Conservation (phyloP, 2,329 filamentous ascomycete genomes). For the Escovopsis sp. region DNA sequence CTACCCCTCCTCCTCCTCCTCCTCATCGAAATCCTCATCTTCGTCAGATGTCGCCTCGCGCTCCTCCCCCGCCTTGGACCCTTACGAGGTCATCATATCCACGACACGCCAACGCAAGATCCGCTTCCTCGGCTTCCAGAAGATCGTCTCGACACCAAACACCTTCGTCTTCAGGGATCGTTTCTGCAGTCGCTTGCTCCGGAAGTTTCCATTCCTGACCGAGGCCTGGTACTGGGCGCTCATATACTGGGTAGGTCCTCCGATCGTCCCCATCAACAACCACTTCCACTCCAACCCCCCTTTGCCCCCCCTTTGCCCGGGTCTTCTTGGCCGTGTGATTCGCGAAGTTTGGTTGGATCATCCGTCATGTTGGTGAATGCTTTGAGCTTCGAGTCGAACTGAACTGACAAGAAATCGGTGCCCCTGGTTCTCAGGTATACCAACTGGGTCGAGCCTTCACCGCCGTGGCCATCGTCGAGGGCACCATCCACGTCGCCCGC, state of each 20-base stretch:
- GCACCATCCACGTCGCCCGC: constrained; percentile 52
- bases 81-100: constrained; percentile 9
- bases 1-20: constrained; percentile 2
- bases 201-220: constrained; percentile 54
- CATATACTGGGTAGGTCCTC: constrained; percentile 57
- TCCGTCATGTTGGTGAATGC: neutral
- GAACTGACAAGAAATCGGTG: neutral
- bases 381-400: neutral
- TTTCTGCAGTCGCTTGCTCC: constrained; percentile 34
- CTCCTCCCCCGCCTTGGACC: constrained; percentile 13
- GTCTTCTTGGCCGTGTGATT: constrained; percentile 3
- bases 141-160: constrained; percentile 17
- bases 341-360: neutral
- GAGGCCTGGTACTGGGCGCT: constrained; percentile 67
- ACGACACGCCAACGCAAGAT: constrained; percentile 18
- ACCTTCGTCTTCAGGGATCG: constrained; percentile 18
- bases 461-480: constrained; percentile 51
- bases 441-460: constrained; percentile 59
- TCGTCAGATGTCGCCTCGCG: constrained; percentile 6
- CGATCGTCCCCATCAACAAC: neutral
- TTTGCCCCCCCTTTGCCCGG: too few relatives aligned
- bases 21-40: constrained; percentile 7
- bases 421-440: constrained; percentile 39
- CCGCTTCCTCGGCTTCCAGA: constrained; percentile 17
- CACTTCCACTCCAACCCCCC: too few relatives aligned